A percentile compares a stretch with the other conserved stretches of the same genome.
phyloP scores from a whole-genome alignment of 1,139 yeast genomes.

The Magnusiomyces magnusii region DNA sequence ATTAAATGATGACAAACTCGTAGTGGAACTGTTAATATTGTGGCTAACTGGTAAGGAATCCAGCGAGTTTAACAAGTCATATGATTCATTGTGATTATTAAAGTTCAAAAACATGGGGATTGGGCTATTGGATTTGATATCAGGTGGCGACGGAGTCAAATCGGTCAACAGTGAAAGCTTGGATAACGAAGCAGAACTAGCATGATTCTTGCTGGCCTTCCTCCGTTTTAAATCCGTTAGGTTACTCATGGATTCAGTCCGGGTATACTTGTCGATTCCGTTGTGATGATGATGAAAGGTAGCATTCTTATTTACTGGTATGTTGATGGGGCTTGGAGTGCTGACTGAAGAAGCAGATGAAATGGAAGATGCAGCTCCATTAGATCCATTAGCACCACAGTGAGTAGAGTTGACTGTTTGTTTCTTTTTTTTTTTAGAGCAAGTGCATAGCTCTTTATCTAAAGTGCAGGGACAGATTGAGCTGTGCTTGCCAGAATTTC shows the following conservation, averaged over 20 bases:
- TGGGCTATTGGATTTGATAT: neutral
- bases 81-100: neutral
- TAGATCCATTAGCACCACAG: slow-evolving; percentile 2
- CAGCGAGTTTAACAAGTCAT: slow-evolving; percentile 11
- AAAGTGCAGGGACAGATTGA: slow-evolving; percentile 48
- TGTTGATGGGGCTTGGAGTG: slow-evolving; percentile 1
- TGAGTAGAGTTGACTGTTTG: slow-evolving; percentile 6
- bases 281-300: neutral
- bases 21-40: neutral
- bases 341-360: too few relatives aligned
- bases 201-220: slow-evolving; percentile 6
- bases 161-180: slow-evolving; percentile 4
- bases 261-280: neutral
- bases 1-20: neutral
- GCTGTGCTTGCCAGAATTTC: slow-evolving; percentile 42
- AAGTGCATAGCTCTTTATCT: slow-evolving; percentile 49
- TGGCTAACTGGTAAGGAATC: slow-evolving; percentile 2
- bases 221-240: neutral
- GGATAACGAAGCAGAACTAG: slow-evolving; percentile 10
- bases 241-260: neutral
- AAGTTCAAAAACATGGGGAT: slow-evolving; percentile 9
- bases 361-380: too few relatives aligned
- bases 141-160: neutral
- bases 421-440: slow-evolving; percentile 37
- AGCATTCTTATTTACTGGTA: neutral